phyloP scores from a whole-genome alignment of 208 protist genomes.

The Leishmania major region DNA sequence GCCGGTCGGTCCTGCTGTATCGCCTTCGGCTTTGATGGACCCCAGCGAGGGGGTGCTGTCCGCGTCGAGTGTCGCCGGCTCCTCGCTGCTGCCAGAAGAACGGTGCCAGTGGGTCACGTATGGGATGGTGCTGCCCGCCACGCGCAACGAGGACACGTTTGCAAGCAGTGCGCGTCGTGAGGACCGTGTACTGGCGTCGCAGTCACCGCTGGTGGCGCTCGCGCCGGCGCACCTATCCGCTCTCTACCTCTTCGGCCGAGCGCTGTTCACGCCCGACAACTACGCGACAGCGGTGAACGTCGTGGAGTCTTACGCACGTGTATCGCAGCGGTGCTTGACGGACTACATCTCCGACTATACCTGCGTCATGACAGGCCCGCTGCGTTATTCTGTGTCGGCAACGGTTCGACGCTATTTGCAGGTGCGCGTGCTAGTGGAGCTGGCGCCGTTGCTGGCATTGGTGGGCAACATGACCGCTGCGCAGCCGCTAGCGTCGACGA shows the following conservation, averaged over 20 bases:
- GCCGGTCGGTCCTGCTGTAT: background rate
- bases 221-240: conserved; percentile 14
- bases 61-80: background rate
- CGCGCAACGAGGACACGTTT: conserved; percentile 44
- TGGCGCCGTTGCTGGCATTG: conserved; percentile 38
- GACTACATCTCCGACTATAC: conserved; percentile 66
- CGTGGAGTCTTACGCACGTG: conserved; percentile 27
- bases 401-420: conserved; percentile 65
- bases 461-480: background rate
- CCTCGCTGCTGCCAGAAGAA: background rate
- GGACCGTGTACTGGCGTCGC: conserved; percentile 19
- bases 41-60: background rate
- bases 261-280: conserved; percentile 48
- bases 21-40: background rate
- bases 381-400: conserved; percentile 54
- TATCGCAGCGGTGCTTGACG: background rate
- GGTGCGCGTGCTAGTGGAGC: conserved; percentile 45
- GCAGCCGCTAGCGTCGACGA: background rate
- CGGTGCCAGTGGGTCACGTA: conserved; percentile 12
- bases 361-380: conserved; percentile 54
- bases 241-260: conserved; percentile 31
- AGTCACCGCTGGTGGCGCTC: conserved; percentile 28
- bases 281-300: conserved; percentile 54
- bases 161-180: conserved; percentile 25
- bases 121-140: conserved; percentile 60